A percentile compares a stretch with the other conserved stretches of the same genome.
Evolutionary conservation across 192 early-diverging fungal genomes (phyloP).

Genomic region (Coemansia sp.): DNA sequence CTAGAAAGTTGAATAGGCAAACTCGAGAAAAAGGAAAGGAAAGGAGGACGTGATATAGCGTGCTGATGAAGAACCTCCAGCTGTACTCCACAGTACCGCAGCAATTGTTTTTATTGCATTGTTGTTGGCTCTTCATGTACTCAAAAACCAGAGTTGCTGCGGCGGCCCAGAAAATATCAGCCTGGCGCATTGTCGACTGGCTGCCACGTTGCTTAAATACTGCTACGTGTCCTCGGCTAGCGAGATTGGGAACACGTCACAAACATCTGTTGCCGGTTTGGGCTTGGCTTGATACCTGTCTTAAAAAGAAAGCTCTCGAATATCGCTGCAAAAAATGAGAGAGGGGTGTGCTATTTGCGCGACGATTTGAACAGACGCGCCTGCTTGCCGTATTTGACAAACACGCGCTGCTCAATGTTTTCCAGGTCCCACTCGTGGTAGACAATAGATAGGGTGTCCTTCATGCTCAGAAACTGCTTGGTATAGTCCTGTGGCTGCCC

Average conservation of each 20-base stretch:
- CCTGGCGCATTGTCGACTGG: no score
- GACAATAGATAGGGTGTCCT: slow-evolving; percentile 81
- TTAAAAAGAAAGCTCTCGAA: no score
- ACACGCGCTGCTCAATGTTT: slow-evolving; percentile 73
- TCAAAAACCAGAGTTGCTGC: not conserved
- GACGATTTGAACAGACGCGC: slow-evolving; percentile 39
- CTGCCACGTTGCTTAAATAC: not conserved
- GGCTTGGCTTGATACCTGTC: no score
- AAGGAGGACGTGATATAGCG: not conserved
- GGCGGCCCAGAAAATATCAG: not conserved
- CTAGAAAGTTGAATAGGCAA: not conserved
- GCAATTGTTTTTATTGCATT: not conserved
- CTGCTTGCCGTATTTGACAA: slow-evolving; percentile 72
- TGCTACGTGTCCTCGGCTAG: no score
- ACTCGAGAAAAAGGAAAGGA: not conserved
- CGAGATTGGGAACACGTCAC: no score
- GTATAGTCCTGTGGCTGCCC: slow-evolving; percentile 81
- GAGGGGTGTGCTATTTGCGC: slow-evolving; percentile 13
- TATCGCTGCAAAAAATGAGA: not conserved
- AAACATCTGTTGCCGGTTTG: no score
- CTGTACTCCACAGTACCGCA: not conserved
- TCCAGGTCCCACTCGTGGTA: slow-evolving; percentile 80
- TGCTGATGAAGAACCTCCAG: not conserved
- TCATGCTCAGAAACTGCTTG: slow-evolving; percentile 85
- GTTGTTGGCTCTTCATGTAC: not conserved